phyloP scores from a whole-genome alignment of 2,329 filamentous ascomycete species.

The Hypoxylon sp. region DNA sequence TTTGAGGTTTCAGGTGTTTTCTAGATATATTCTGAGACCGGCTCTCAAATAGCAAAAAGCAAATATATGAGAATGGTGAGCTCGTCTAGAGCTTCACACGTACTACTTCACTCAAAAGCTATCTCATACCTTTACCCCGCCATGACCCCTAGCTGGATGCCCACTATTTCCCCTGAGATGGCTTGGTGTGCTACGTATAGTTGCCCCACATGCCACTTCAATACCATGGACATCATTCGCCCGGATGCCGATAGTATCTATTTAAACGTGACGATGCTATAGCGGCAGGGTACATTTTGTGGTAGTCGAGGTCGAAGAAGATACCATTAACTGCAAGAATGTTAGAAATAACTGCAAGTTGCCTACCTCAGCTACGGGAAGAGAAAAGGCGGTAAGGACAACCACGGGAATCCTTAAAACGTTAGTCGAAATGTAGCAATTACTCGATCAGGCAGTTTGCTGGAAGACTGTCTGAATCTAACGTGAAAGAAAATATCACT shows the following conservation, averaged over 20 bases:
- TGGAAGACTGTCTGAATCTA: neutral
- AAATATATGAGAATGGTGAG: neutral
- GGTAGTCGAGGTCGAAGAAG: neutral
- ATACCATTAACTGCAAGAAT: slow-evolving; percentile 1
- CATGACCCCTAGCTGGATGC: slow-evolving; percentile 27
- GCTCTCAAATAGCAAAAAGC: neutral
- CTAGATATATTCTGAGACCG: neutral
- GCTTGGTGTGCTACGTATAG: slow-evolving; percentile 14
- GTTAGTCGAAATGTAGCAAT: neutral
- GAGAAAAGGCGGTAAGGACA: slow-evolving; percentile 23
- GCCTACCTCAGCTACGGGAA: neutral
- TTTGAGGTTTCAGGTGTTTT: slow-evolving; percentile 17
- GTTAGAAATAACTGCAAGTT: slow-evolving; percentile 1
- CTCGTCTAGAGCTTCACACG: slow-evolving; percentile 27
- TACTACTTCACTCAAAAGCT: slow-evolving; percentile 10
- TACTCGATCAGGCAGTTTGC: slow-evolving; percentile 22
- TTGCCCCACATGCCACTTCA: slow-evolving; percentile 33
- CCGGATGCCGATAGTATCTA: slow-evolving; percentile 9
- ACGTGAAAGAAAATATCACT: too few species aligned
- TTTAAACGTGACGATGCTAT: neutral
- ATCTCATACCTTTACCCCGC: slow-evolving; percentile 40
- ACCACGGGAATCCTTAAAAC: slow-evolving; percentile 1
- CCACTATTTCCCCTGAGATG: slow-evolving; percentile 43
- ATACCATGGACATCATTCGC: slow-evolving; percentile 26
- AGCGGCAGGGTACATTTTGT: slow-evolving; percentile 1